phyloP scores from a whole-genome alignment of 1,139 yeast genomes.

The Magnusiomyces suaveolens region DNA sequence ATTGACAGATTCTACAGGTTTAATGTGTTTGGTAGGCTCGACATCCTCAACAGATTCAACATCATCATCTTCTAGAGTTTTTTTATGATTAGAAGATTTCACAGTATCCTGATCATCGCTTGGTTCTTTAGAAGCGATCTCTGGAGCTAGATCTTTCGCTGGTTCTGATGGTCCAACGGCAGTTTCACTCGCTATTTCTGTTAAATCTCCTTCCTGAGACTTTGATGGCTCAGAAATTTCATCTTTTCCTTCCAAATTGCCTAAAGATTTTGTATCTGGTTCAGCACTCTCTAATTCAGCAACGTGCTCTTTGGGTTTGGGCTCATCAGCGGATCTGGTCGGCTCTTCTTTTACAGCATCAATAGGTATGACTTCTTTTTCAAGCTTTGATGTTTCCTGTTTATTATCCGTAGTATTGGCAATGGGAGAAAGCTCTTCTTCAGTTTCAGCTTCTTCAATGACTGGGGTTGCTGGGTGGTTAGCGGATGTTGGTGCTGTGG shows the following conservation, averaged over 20 bases:
- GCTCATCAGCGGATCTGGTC: neutral
- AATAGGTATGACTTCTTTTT: neutral
- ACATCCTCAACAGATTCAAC: slow-evolving; percentile 4
- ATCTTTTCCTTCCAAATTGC: neutral
- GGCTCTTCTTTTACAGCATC: neutral
- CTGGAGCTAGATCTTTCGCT: no score
- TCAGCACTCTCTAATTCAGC: neutral
- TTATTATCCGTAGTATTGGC: no score
- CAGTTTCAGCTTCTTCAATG: slow-evolving; percentile 14
- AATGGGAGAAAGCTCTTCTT: no score
- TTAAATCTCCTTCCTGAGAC: no score
- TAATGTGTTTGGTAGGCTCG: neutral
- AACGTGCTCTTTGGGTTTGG: no score
- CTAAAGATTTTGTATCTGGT: neutral
- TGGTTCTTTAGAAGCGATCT: neutral
- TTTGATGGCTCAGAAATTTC: no score
- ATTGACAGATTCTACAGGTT: neutral
- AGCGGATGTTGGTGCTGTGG: neutral
- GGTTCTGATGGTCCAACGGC: neutral
- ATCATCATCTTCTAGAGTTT: slow-evolving; percentile 4
- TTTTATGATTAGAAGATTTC: neutral
- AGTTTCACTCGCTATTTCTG: neutral
- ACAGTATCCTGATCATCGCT: neutral
- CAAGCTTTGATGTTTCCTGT: neutral
- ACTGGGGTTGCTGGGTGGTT: slow-evolving; percentile 4